These are phyloP conservation scores for Phytophthora citrophthora DNA, from an alignment of 352 stramenopile species.

Conservation along the genomic window DNA sequence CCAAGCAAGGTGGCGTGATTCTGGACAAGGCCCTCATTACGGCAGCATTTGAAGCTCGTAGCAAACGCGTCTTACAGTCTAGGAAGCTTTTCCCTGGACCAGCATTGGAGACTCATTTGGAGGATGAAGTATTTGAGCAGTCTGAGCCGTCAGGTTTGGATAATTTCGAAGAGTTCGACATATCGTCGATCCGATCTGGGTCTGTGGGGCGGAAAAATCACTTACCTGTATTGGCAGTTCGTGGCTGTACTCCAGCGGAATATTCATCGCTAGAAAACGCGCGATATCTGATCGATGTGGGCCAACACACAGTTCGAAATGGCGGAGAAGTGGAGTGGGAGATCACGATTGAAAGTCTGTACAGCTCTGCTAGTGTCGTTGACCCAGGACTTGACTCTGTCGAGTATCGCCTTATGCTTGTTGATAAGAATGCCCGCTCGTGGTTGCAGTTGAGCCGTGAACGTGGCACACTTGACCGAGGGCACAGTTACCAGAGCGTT, in stretches of 20 bases:
- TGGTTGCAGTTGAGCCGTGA: conserved; percentile 87
- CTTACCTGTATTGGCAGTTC: conserved; percentile 66
- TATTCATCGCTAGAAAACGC: conserved; percentile 85
- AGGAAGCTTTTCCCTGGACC: conserved; percentile 48
- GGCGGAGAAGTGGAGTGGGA: conserved; percentile 90
- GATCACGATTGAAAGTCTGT: conserved; percentile 87
- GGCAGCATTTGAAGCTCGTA: conserved; percentile 69
- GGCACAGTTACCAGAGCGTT: conserved; percentile 82
- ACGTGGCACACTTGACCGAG: conserved; percentile 74
- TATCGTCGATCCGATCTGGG: conserved; percentile 67
- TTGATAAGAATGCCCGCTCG: conserved; percentile 74
- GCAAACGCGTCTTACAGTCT: conserved; percentile 58
- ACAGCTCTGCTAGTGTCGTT: conserved; percentile 37
- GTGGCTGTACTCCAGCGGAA: conserved; percentile 82
- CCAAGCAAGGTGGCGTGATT: conserved; percentile 38
- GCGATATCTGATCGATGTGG: conserved; percentile 87
- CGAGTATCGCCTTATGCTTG: conserved; percentile 79
- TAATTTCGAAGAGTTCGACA: conserved; percentile 81
- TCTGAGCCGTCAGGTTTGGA: conserved; percentile 60
- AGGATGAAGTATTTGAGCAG: conserved; percentile 47
- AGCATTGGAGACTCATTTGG: conserved; percentile 45
- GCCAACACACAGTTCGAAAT: conserved; percentile 87
- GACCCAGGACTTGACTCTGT: conserved; percentile 59
- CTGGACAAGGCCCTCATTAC: conserved; percentile 53
- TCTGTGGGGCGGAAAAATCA: conserved; percentile 48